Conservation (phyloP, 1,284 basidiomycete species). For the Pascua sp. region DNA sequence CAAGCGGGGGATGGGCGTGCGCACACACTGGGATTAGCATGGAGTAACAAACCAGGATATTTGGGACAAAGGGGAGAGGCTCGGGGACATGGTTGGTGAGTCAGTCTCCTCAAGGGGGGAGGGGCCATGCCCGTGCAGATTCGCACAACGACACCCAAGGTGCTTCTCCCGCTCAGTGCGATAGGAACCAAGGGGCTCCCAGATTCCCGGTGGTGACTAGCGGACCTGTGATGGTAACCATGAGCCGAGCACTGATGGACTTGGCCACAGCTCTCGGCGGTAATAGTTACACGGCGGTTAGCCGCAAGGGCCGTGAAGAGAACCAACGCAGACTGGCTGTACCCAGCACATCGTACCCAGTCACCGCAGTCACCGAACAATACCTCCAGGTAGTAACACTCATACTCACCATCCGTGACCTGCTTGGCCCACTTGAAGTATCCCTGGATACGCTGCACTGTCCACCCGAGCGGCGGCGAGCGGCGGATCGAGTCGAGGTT, state of each 20-base stretch:
- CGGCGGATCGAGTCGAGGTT: constrained; percentile 49
- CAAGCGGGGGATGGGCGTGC: constrained; percentile 41
- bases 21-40: constrained; percentile 33
- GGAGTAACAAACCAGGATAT: not conserved
- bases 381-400: not conserved
- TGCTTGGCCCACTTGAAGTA: constrained; percentile 51
- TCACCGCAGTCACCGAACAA: not conserved
- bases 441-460: constrained; percentile 41
- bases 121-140: no score
- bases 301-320: not conserved
- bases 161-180: no score
- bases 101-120: no score
- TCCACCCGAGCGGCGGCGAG: constrained; percentile 46
- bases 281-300: no score
- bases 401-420: constrained; percentile 44
- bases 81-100: no score
- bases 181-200: no score
- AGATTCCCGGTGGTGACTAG: no score
- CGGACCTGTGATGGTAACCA: no score
- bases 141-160: no score
- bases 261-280: no score
- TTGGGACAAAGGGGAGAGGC: not conserved
- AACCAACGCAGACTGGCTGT: not conserved
- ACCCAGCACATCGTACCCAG: no score
- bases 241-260: no score